Conservation (phyloP, 2,329 filamentous ascomycete species). For the Plectosphaerella plurivora region DNA sequence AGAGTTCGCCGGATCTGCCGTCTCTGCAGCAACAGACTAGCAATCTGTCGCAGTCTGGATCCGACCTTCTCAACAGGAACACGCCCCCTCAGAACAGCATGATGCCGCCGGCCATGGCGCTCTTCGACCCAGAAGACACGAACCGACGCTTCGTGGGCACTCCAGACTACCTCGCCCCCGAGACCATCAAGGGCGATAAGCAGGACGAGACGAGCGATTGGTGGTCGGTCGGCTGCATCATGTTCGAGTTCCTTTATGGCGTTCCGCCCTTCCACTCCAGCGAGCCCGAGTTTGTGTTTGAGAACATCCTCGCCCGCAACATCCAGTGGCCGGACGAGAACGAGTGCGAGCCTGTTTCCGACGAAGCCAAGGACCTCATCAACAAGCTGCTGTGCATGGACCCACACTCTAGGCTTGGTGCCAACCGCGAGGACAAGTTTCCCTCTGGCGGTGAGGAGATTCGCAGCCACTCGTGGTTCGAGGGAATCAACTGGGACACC, state of each 20-base stretch:
- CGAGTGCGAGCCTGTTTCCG: slow-evolving; percentile 69
- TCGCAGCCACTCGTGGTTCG: slow-evolving; percentile 83
- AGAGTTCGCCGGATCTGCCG: slow-evolving; percentile 72
- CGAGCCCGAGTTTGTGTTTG: slow-evolving; percentile 90
- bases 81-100: slow-evolving; percentile 62
- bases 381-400: slow-evolving; percentile 86
- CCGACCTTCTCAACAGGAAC: slow-evolving; percentile 50
- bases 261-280: slow-evolving; percentile 89
- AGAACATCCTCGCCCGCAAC: slow-evolving; percentile 85
- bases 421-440: slow-evolving; percentile 80
- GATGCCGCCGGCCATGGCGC: slow-evolving; percentile 87
- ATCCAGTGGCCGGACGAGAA: slow-evolving; percentile 90
- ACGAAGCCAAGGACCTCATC: slow-evolving; percentile 90
- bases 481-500: slow-evolving; percentile 81
- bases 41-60: slow-evolving; percentile 23
- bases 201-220: slow-evolving; percentile 99
- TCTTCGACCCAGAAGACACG: slow-evolving; percentile 93
- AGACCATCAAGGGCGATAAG: slow-evolving; percentile 91
- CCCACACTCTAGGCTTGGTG: slow-evolving; percentile 74
- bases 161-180: slow-evolving; percentile 92
- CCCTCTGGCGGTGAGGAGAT: slow-evolving; percentile 87
- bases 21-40: slow-evolving; percentile 48
- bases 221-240: slow-evolving; percentile 98
- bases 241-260: slow-evolving; percentile 94
- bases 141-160: slow-evolving; percentile 93